Percentiles rank a stretch among this genome's conserved stretches.
Evolutionary conservation across 352 stramenopile species (phyloP).

Genomic region (Pythium diclinum): DNA sequence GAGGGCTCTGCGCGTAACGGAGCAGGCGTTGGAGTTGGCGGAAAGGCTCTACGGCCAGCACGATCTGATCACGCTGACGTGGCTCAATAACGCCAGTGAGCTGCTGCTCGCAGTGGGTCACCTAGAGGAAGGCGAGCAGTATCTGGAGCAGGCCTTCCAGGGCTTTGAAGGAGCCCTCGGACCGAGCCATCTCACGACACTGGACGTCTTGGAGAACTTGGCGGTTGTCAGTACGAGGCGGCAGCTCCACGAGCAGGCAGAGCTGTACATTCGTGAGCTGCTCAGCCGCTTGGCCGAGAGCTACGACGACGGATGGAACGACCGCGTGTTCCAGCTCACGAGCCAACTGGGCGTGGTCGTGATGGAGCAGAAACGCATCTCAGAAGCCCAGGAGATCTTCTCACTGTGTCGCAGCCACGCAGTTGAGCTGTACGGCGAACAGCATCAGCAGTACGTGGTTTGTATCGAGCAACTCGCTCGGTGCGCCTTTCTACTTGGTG

Average conservation of each 20-base stretch:
- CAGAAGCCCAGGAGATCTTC: slow-evolving; percentile 38
- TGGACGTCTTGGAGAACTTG: slow-evolving; percentile 46
- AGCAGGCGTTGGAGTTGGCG: slow-evolving; percentile 41
- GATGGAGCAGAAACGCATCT: slow-evolving; percentile 45
- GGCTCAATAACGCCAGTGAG: slow-evolving; percentile 45
- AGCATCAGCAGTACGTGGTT: slow-evolving; percentile 24
- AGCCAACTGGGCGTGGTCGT: slow-evolving; percentile 35
- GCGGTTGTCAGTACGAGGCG: slow-evolving; percentile 32
- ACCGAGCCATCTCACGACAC: neutral
- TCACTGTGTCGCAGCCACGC: slow-evolving; percentile 32
- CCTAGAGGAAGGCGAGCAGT: slow-evolving; percentile 35
- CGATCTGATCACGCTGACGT: slow-evolving; percentile 39
- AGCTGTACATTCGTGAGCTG: slow-evolving; percentile 35
- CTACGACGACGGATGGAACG: slow-evolving; percentile 54
- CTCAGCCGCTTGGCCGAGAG: slow-evolving; percentile 27
- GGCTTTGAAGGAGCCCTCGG: slow-evolving; percentile 23
- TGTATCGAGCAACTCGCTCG: slow-evolving; percentile 50
- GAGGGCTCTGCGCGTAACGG: slow-evolving; percentile 33
- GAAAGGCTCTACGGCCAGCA: slow-evolving; percentile 34
- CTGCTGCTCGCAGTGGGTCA: slow-evolving; percentile 32
- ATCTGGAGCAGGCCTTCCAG: slow-evolving; percentile 32
- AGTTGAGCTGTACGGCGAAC: slow-evolving; percentile 25
- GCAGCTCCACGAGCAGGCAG: slow-evolving; percentile 13
- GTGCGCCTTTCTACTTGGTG: slow-evolving; percentile 50
- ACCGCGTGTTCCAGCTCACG: slow-evolving; percentile 39